Base-by-base conservation (phyloP, 23 red algal genomes). In the Chondrus crispus region DNA sequence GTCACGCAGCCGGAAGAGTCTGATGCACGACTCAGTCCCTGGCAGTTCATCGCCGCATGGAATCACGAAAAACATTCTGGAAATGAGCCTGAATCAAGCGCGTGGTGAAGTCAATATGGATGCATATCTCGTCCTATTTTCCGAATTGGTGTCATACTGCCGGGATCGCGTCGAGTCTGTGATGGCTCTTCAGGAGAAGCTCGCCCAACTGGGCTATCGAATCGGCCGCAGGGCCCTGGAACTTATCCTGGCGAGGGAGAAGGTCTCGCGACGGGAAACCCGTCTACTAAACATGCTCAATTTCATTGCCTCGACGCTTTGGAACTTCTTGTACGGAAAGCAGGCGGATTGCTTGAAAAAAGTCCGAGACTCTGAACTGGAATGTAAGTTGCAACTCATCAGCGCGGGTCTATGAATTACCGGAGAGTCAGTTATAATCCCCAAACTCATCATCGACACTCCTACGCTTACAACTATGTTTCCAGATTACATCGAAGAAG, bases 401-500 rank as follows among this genome's bases (percentile, higher is more conserved):
- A n/a, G n/a, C n/a, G n/a, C n/a, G n/a, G n/a, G n/a, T n/a, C n/a
- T n/a, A n/a, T n/a, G n/a, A n/a, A n/a, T n/a, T n/a, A n/a, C n/a
- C n/a, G n/a, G n/a, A n/a, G n/a, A n/a, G n/a, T n/a, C n/a, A n/a
- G 60, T n/a, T 66, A 55, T 66, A 22, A 13, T 32, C 60, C 26
- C 7, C 26, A 32, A 19, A 7, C 18, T 32, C 8, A 19, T 66
- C 18, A 9, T 19, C 60, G 9, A 32, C 18, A 19, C 7, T n/a
- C 7, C 26, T 0, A 66, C 60, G 60, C 60, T 66, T 82, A 46
- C 32, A 7, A 24, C 3, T 22, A 41, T 42, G 35, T 88, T 91
- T 50, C 11, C 64, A 94, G 95, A 98, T 69, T 98, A 93, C 77
- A 94, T 98, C 73, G 96, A 98, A 73, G 96, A 98, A 60, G 92